Percentiles rank a stretch among this genome's conserved stretches.
These are phyloP conservation scores for Fusarium lateritium DNA, from an alignment of 2,329 filamentous ascomycete genomes.

Conservation along the genomic window DNA sequence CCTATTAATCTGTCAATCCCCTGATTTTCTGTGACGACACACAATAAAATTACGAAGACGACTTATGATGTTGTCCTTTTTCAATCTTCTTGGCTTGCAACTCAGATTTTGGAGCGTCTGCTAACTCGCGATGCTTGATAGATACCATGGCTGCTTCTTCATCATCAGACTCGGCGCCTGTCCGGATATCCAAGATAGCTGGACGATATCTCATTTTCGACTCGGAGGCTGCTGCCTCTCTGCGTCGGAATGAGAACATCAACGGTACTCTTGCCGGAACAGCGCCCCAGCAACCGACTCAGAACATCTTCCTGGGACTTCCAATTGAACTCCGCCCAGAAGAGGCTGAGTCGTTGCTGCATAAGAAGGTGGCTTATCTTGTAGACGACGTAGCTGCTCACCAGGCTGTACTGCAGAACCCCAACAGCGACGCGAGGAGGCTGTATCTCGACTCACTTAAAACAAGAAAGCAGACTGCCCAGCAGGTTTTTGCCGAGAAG, in stretches of 20 bases:
- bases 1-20: conserved; percentile 73
- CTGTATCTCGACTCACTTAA: conserved; percentile 74
- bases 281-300: conserved; percentile 91
- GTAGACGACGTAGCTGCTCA: conserved; percentile 85
- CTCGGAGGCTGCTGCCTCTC: conserved; percentile 80
- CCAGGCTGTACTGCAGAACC: conserved; percentile 70
- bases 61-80: conserved; percentile 56
- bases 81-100: conserved; percentile 20
- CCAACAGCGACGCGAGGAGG: conserved; percentile 69
- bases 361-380: conserved; percentile 81
- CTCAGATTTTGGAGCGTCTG: conserved; percentile 18
- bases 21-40: conserved; percentile 65
- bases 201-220: conserved; percentile 93
- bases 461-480: conserved; percentile 59
- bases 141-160: conserved; percentile 44
- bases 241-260: conserved; percentile 86
- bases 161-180: conserved; percentile 56
- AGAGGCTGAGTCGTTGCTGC: conserved; percentile 86
- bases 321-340: conserved; percentile 93
- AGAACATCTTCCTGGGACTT: conserved; percentile 92
- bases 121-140: conserved; percentile 39
- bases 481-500: conserved; percentile 58
- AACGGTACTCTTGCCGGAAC: conserved; percentile 90
- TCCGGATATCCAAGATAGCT: conserved; percentile 86
- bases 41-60: conserved; percentile 61